These are phyloP conservation scores for Cyclotella sp. DNA, from an alignment of 108 stramenopile genomes.

Conservation along the genomic window DNA sequence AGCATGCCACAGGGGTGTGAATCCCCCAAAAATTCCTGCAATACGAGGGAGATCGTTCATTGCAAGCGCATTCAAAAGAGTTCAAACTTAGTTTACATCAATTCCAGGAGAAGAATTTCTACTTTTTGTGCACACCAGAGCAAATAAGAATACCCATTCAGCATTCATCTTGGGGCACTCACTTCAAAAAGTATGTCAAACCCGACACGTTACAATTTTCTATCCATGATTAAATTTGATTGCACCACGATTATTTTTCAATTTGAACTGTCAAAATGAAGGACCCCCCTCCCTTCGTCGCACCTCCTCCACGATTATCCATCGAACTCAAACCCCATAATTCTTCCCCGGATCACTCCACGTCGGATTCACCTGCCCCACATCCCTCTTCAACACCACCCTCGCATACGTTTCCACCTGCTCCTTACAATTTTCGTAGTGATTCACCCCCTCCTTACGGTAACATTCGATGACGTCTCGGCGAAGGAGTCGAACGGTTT, in stretches of 20 bases:
- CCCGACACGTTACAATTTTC: too few species aligned
- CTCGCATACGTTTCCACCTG: constrained; percentile 68
- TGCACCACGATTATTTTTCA: too few species aligned
- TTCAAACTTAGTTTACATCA: neutral
- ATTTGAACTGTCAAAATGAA: too few species aligned
- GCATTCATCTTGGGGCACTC: too few species aligned
- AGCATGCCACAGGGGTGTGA: too few species aligned
- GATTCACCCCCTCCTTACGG: constrained; percentile 87
- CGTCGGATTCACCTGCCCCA: constrained; percentile 86
- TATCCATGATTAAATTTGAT: too few species aligned
- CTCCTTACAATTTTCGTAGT: constrained; percentile 88
- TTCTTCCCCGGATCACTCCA: constrained; percentile 70
- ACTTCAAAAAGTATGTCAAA: too few species aligned
- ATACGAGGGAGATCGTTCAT: too few species aligned
- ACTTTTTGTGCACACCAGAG: neutral
- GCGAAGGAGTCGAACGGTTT: constrained; percentile 86
- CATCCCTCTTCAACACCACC: constrained; percentile 73
- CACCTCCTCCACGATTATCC: neutral
- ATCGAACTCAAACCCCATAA: constrained; percentile 57
- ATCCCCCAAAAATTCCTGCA: too few species aligned
- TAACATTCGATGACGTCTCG: constrained; percentile 87
- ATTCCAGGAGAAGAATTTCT: neutral
- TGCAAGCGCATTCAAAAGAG: too few species aligned
- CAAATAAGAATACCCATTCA: neutral
- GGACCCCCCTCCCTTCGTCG: too few species aligned